Evolutionary conservation across 768 basidiomycete genomes (phyloP), one percentile per base, ranked within the genome.

Genomic region (Suillus subalutaceus): DNA sequence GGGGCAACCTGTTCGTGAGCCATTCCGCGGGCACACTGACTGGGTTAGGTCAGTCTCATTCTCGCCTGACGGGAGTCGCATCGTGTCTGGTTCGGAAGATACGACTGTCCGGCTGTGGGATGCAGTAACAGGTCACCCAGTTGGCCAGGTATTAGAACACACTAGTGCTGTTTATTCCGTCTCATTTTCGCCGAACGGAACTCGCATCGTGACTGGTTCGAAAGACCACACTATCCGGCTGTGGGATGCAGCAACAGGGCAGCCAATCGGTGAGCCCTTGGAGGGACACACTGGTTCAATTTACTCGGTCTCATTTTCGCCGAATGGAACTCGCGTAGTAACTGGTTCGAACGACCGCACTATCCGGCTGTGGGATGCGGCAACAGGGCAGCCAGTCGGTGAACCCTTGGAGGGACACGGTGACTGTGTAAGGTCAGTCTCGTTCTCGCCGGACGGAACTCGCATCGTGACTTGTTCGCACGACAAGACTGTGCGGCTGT

Each of bases 31-130:
- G 18, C 59, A 66, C 50, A 64, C 53, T 20, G 65, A 50, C 10
- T 30, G 23, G 3, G 65, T 69, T 30, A n/a, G 10, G 8, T 16
- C 35, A 15, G 20, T 67, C n/a, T 41, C 69, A 5, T 69, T 69
- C 62, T 59, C 41, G 35, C 23, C 44, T 26, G 44, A 69, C 20
- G 72, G 73, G 8, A 66, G 18, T 15, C 26, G 50, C 10, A 56
- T 76, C 57, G 68, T 64, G 4, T 71, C 73, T 26, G 70, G 71
- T 10, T 73, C 73, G n/a, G 4, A 26, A 0, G 72, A 73, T 64
- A 64, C 30, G 2, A 70, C 67, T 12, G 55, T 73, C 16, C 35
- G 61, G 7, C 18, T 70, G 16, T 75, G 75, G 75, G 65, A 73
- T 68, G 66, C 56, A 15, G 46, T 52, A 15, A 73, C 58, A 12